Percentiles rank a stretch among this genome's conserved stretches.
Evolutionary conservation across 345 rosid species (phyloP).

Genomic region (Moricandia moricandioides): DNA sequence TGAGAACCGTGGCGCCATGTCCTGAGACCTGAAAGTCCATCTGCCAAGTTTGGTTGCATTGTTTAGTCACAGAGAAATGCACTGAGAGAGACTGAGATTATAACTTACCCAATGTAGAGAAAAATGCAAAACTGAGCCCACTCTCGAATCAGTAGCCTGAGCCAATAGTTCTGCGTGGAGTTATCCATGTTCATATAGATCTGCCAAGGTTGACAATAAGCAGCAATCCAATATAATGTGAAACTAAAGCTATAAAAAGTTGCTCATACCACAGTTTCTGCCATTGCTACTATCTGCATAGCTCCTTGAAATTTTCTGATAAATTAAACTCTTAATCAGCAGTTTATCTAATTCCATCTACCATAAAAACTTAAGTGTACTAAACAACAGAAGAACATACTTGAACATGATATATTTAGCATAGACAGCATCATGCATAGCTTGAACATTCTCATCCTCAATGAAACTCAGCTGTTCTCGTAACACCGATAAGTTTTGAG

Average conservation of each 20-base stretch:
- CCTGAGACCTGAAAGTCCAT: constrained; percentile 94
- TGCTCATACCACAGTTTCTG: constrained; percentile 62
- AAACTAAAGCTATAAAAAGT: no score
- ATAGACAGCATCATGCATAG: constrained; percentile 78
- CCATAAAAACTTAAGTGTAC: not conserved
- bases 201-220: constrained; percentile 36
- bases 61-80: constrained; percentile 9
- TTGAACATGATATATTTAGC: constrained; percentile 83
- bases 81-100: not conserved
- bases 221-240: no score
- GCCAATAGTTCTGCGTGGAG: constrained; percentile 75
- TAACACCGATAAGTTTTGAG: constrained; percentile 63
- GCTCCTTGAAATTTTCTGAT: constrained; percentile 86
- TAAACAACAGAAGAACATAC: constrained; percentile 41
- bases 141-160: constrained; percentile 73
- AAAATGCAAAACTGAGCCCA: constrained; percentile 89
- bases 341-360: constrained; percentile 10
- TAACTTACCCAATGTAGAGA: constrained; percentile 69
- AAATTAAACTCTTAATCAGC: not conserved
- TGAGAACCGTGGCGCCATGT: constrained; percentile 70
- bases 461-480: constrained; percentile 67
- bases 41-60: constrained; percentile 38
- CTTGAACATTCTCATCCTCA: constrained; percentile 79
- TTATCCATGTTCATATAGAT: constrained; percentile 67
- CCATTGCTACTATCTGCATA: constrained; percentile 86